phyloP scores from a whole-genome alignment of 768 basidiomycete species.

The Chalciporus piperatus region DNA sequence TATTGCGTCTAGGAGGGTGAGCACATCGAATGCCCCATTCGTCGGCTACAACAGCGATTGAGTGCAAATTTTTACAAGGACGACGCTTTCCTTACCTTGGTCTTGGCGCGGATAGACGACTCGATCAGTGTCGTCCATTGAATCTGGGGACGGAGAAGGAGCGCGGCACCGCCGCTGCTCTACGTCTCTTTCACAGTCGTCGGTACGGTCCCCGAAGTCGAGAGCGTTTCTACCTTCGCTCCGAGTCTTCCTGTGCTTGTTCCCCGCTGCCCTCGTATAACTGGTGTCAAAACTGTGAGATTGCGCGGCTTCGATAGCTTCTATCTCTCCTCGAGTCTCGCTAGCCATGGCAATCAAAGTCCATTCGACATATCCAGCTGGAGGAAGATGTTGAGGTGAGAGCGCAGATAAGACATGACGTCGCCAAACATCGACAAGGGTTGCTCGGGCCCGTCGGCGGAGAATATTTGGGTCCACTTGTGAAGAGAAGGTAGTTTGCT shows the following conservation, averaged over 20 bases:
- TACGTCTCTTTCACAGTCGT: slow-evolving; percentile 12
- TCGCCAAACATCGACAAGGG: slow-evolving; percentile 65
- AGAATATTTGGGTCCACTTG: slow-evolving; percentile 38
- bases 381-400: slow-evolving; percentile 28
- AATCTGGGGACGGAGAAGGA: slow-evolving; percentile 21
- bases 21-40: slow-evolving; percentile 29
- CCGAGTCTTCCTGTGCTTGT: slow-evolving; percentile 47
- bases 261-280: slow-evolving; percentile 13
- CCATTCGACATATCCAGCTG: slow-evolving; percentile 35
- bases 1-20: slow-evolving; percentile 7
- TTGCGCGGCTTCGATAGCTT: slow-evolving; percentile 4
- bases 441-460: slow-evolving; percentile 61
- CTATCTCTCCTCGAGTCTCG: slow-evolving; percentile 16
- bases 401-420: slow-evolving; percentile 58
- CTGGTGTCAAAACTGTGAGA: neutral
- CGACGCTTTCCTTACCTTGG: slow-evolving; percentile 15
- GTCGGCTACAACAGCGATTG: slow-evolving; percentile 18
- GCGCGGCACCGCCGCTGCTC: slow-evolving; percentile 25
- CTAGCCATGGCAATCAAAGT: slow-evolving; percentile 28
- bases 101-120: slow-evolving; percentile 29
- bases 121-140: slow-evolving; percentile 18
- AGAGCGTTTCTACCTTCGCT: slow-evolving; percentile 43
- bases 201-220: slow-evolving; percentile 30
- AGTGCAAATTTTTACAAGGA: slow-evolving; percentile 3
- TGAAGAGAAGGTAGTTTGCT: slow-evolving; percentile 5